A percentile compares a stretch with the other conserved stretches of the same genome.
phyloP scores from a whole-genome alignment of 2,329 filamentous ascomycete genomes.

The Hymenoscyphus repandus region DNA sequence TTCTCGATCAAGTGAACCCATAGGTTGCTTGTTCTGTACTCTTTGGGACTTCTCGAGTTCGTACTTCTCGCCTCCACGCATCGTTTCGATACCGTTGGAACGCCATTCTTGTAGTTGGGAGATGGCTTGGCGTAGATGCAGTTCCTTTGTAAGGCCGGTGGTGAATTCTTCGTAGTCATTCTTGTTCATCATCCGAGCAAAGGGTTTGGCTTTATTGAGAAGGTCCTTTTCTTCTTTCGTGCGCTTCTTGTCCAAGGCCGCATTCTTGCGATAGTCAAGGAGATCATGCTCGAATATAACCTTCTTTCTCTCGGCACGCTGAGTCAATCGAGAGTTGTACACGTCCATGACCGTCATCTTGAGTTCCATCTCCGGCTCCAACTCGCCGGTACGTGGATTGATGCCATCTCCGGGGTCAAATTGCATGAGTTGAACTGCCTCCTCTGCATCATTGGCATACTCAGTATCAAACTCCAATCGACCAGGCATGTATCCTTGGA shows the following conservation, averaged over 20 bases:
- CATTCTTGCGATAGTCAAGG: slow-evolving; percentile 89
- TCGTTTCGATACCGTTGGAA: slow-evolving; percentile 72
- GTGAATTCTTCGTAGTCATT: slow-evolving; percentile 83
- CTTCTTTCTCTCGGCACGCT: slow-evolving; percentile 90
- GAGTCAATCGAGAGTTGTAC: slow-evolving; percentile 87
- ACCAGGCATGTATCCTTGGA: slow-evolving; percentile 97
- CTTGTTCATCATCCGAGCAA: slow-evolving; percentile 93
- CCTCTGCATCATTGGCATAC: slow-evolving; percentile 95
- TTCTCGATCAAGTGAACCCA: slow-evolving; percentile 80
- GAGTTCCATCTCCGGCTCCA: slow-evolving; percentile 93
- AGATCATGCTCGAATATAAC: slow-evolving; percentile 94
- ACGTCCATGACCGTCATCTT: slow-evolving; percentile 99
- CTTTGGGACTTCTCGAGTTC: slow-evolving; percentile 80
- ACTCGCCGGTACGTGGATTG: slow-evolving; percentile 74
- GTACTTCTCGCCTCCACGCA: slow-evolving; percentile 85
- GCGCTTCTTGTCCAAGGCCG: slow-evolving; percentile 83
- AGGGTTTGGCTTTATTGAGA: slow-evolving; percentile 89
- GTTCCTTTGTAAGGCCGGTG: slow-evolving; percentile 81
- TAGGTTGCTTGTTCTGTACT: slow-evolving; percentile 62
- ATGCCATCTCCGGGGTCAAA: slow-evolving; percentile 95
- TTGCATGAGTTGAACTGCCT: slow-evolving; percentile 96
- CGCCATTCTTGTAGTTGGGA: slow-evolving; percentile 92
- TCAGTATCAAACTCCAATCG: slow-evolving; percentile 96
- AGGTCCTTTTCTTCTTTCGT: slow-evolving; percentile 93
- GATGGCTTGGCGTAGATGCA: slow-evolving; percentile 87